Conservation (phyloP, 179 eudicot genomes). For the Beta lomatogona region DNA sequence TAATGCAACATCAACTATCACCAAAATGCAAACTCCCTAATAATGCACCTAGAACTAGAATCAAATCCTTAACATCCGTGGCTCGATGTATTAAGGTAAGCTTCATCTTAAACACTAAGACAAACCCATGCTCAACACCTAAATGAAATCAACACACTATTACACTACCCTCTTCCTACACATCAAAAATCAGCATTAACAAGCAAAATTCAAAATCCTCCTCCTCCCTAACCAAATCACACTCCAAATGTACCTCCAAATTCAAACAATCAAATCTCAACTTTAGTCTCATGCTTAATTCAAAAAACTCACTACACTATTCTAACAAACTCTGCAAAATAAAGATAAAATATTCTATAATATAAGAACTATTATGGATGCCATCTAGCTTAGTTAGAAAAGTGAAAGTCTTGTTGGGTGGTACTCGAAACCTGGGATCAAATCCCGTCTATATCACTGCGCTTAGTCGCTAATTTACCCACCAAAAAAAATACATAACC, state of each 20-base stretch:
- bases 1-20: background rate
- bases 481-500: background rate
- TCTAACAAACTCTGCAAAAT: background rate
- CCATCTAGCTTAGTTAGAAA: no score
- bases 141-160: background rate
- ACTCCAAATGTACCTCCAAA: background rate
- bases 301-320: background rate
- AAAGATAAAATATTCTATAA: background rate
- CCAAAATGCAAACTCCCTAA: background rate
- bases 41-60: background rate
- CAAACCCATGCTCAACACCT: no score
- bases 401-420: no score
- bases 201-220: background rate
- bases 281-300: background rate
- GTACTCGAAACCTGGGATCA: no score
- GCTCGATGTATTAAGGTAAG: no score
- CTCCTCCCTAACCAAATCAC: background rate
- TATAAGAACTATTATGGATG: no score
- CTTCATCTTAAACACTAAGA: no score
- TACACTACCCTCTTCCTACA: background rate
- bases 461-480: no score
- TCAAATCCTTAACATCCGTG: background rate
- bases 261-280: background rate
- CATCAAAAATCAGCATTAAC: background rate
- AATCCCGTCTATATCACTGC: no score